These are phyloP conservation scores for Colletotrichum sp. DNA, from an alignment of 2,329 filamentous ascomycete species.

Conservation along the genomic window DNA sequence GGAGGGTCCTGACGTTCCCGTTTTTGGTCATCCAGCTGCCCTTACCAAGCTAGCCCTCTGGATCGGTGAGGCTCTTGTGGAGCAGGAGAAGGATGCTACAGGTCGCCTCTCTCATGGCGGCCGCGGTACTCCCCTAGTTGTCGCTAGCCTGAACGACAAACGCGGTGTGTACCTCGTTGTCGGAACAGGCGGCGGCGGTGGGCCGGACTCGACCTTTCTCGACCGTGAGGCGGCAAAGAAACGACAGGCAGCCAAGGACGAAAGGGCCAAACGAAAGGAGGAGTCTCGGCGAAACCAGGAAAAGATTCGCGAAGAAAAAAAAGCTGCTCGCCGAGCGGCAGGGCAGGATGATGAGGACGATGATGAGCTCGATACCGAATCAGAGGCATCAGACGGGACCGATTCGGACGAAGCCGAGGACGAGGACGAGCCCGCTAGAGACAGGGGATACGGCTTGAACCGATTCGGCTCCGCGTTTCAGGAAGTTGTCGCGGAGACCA, in stretches of 20 bases:
- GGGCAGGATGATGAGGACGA: slow-evolving; percentile 55
- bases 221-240: slow-evolving; percentile 71
- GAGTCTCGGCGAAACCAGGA: slow-evolving; percentile 62
- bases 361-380: slow-evolving; percentile 53
- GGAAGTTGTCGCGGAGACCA: slow-evolving; percentile 91
- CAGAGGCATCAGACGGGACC: slow-evolving; percentile 37
- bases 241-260: slow-evolving; percentile 66
- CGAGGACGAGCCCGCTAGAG: slow-evolving; percentile 60
- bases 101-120: slow-evolving; percentile 73
- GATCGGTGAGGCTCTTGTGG: slow-evolving; percentile 90
- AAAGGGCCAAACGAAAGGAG: slow-evolving; percentile 67
- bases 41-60: slow-evolving; percentile 93
- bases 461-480: slow-evolving; percentile 95
- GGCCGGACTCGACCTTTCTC: slow-evolving; percentile 72
- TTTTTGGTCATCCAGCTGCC: slow-evolving; percentile 93
- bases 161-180: slow-evolving; percentile 91
- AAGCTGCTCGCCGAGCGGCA: slow-evolving; percentile 56
- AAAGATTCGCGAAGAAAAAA: slow-evolving; percentile 65
- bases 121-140: slow-evolving; percentile 83
- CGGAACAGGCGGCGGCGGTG: slow-evolving; percentile 86
- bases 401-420: slow-evolving; percentile 60
- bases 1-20: slow-evolving; percentile 87
- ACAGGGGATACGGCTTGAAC: slow-evolving; percentile 78
- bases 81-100: slow-evolving; percentile 81
- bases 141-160: slow-evolving; percentile 87